Base-by-base conservation (phyloP, 306 rosid genomes). In the Pyrus communis region DNA sequence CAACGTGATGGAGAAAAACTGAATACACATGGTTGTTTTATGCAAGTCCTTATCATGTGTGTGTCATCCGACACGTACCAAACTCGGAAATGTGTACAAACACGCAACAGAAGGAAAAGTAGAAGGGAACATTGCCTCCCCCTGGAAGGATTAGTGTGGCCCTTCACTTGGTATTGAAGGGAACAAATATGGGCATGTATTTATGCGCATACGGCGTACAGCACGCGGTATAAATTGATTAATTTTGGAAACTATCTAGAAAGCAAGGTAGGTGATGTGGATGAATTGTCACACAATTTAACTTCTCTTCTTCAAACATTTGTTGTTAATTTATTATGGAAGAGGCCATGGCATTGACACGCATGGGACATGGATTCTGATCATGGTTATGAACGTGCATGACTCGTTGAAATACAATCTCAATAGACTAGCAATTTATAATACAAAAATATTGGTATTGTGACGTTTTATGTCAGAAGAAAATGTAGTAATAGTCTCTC, bases 151-250 rank as follows among this genome's bases (percentile, higher is more conserved):
- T 49, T 0, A 49, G 54, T 6, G 54, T 49, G 3, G 8, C 19
- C 54, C 21, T 55, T 71, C 58, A 23, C 81, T 72, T 83, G 13
- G 43, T 27, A 1, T 7, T 3, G 49, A 76, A 43, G 80, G 67
- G 74, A 45, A 63, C 31, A 30, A 57, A 11, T 7, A 49, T 25
- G 75, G 76, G 40, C 28, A 21, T 33, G 64, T 19, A 46, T 23
- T 13, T 45, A 75, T 12, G 55, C 25, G 35, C 31, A 46, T 69
- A 83, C 79, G 82, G 82, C 82, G 82, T 23, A 30, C 60, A 30
- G 17, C 72, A 83, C 84, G 79, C 82, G 79, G 84, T 38, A 38
- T 13, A 31, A 27, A 25, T 27, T 12, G 38, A 12, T 28, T 61
- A 61, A 12, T 23, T 11, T 59, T 59, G 10, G 4, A 11, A 27